A percentile compares a stretch with the other conserved stretches of the same genome.
phyloP scores from a whole-genome alignment of 2,329 filamentous ascomycete species.

The Xylariales sp. region DNA sequence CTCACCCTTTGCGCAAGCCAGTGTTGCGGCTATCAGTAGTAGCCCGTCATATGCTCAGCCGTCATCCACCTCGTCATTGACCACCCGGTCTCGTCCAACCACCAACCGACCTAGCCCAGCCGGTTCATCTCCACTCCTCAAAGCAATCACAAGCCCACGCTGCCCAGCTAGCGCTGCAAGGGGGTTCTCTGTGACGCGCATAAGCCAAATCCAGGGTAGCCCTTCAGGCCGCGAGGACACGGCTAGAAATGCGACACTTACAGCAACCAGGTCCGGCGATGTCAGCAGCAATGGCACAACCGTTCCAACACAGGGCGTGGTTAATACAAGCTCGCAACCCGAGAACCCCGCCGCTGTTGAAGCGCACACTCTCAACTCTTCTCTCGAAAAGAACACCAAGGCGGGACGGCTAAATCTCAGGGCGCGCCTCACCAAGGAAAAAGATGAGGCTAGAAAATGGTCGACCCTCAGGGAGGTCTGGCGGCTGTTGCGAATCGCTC shows the following conservation, averaged over 20 bases:
- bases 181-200: constrained; percentile 40
- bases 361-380: constrained; percentile 71
- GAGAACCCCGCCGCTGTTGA: constrained; percentile 52
- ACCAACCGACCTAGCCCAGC: neutral
- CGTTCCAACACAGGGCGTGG: neutral
- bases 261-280: constrained; percentile 14
- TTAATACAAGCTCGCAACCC: constrained; percentile 1
- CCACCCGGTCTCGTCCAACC: constrained; percentile 6
- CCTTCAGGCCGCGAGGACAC: constrained; percentile 16
- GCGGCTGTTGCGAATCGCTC: constrained; percentile 88
- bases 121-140: constrained; percentile 12
- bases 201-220: constrained; percentile 28
- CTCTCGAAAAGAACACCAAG: constrained; percentile 85
- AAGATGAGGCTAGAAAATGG: constrained; percentile 65
- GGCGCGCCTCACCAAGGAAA: constrained; percentile 87
- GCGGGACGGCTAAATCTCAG: constrained; percentile 91
- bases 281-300: neutral
- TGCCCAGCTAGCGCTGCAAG: constrained; percentile 30
- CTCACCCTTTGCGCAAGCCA: constrained; percentile 17
- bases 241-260: constrained; percentile 9
- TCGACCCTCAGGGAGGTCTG: constrained; percentile 81
- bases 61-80: constrained; percentile 18
- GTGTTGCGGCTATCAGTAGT: constrained; percentile 14
- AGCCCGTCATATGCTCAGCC: constrained; percentile 14
- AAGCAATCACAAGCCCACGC: constrained; percentile 10